Base-by-base conservation (phyloP, 2,329 filamentous ascomycete genomes). In the Coccinonectria pachysandricola region DNA sequence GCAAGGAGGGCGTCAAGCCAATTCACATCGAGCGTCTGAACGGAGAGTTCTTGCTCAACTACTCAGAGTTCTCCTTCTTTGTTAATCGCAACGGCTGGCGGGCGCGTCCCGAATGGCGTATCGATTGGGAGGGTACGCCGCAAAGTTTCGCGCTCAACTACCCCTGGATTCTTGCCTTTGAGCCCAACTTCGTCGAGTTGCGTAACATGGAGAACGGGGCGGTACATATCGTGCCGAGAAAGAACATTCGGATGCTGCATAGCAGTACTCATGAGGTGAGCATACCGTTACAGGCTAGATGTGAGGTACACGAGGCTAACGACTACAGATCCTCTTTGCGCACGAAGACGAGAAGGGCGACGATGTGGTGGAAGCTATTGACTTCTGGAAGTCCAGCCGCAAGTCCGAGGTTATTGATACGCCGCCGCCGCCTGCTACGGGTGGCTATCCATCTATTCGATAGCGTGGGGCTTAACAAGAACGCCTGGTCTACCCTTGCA, bases 41-140 rank as follows among this genome's bases (percentile, higher is more conserved):
- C 43, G 87, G 88, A 53, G 91, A 98, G 52, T 98, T 98, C 65
- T 58, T 98, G 42, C 76, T 98, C 38, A 96, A 95, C 57, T 98
- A 98, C 60, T 91, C 85, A 4, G 91, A 98, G 54, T 98, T 95
- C 58, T 94, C 85, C 8, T 98, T 98, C 72, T 98, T 96, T 49
- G 91, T 98, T 51, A 96, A 98, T 58, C 76, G 91, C 46, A 96
- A 98, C 54, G 91, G 91, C 19, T 98, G 91, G 91, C 77, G 91
- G 37, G 88, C 88, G 28, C 72, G 87, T 46, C 86, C 87, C 5
- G 91, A 98, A 56, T 98, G 91, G 91, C 79, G 81, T 46, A 94
- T 98, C 49, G 81, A 88, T 38, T 98, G 91, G 91, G 91, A 98
- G 61, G 91, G 91, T 30, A 83, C 76, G 22, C 91, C 91, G 20